These are phyloP conservation scores for Chrysanthemum makinoi DNA, from an alignment of 129 eudicot species.

Conservation along the genomic window DNA sequence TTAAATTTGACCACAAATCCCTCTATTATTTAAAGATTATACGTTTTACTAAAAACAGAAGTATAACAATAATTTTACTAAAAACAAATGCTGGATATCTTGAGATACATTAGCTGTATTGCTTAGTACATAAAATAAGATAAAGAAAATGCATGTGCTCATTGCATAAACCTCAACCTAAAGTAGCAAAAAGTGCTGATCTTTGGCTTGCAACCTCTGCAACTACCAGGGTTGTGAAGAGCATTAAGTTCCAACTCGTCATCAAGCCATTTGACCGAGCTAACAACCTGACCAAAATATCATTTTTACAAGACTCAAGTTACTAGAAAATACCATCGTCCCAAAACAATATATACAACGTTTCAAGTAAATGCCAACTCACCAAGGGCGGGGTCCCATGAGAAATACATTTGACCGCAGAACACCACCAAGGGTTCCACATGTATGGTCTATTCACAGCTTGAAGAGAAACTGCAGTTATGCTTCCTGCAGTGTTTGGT, in stretches of 20 bases:
- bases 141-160: constrained; percentile 39
- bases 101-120: too few species aligned
- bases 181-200: constrained; percentile 93
- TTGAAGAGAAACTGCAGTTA: constrained; percentile 69
- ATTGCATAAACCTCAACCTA: constrained; percentile 88
- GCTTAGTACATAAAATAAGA: neutral
- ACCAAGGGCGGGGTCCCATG: constrained; percentile 99
- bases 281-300: constrained; percentile 61
- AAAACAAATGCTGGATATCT: constrained; percentile 3
- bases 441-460: constrained; percentile 94
- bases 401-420: constrained; percentile 84
- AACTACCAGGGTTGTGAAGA: constrained; percentile 97
- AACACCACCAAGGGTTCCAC: constrained; percentile 88
- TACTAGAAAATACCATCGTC: neutral
- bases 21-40: neutral
- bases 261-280: too few species aligned
- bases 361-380: constrained; percentile 32
- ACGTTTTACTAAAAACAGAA: too few species aligned
- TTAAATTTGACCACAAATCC: neutral
- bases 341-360: neutral
- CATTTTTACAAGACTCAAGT: neutral
- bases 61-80: neutral
- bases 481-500: constrained; percentile 64
- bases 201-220: constrained; percentile 84
- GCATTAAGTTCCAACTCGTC: constrained; percentile 99